Evolutionary conservation across 352 stramenopile species (phyloP), one percentile per base, ranked within the genome.

Genomic region (Globisporangium nunn): DNA sequence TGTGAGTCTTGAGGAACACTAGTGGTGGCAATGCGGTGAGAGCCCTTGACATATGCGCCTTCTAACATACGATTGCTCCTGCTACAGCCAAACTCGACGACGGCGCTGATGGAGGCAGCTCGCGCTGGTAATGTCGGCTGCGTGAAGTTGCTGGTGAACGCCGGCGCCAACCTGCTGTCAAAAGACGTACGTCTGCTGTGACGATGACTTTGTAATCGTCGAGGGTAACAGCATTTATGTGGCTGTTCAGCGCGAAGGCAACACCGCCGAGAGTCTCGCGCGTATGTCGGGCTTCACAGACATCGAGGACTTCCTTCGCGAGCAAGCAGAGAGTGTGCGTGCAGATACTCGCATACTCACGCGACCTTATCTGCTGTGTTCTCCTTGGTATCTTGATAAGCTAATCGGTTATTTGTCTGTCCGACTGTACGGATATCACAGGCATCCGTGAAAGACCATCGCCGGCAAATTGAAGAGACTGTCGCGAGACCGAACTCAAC

Each of bases 391-490:
- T 15, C 35, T 10, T 11, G 8, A 14, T 5, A 41, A 12, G 6
- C 28, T 52, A 12, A 6, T 23, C 18, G 15, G 41, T n/a, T n/a
- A 3, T 6, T 23, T 46, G 41, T 5, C 28, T 41, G 35, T 14
- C 8, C 35, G 35, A 28, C 18, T 47, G 15, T 28, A 11, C 17
- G 41, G 17, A 18, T 28, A 11, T n/a, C 51, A 14, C 52, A 93
- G 84, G 84, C 91, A 72, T 92, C 84, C 1, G 81, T 91, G 11
- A 92, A 88, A 60, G 78, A 91, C 48, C 82, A 94, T 66, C 82
- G 85, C 17, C 72, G 81, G 29, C 82, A 90, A 54, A 89, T 94
- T 30, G 81, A 94, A 64, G 85, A 94, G 70, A 83, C 78, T 1
- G 72, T 94, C 44, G 72, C 65, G 6, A 74, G 70, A 49, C 54